phyloP scores from a whole-genome alignment of 306 rosid species.

The Gillenia trifoliata region DNA sequence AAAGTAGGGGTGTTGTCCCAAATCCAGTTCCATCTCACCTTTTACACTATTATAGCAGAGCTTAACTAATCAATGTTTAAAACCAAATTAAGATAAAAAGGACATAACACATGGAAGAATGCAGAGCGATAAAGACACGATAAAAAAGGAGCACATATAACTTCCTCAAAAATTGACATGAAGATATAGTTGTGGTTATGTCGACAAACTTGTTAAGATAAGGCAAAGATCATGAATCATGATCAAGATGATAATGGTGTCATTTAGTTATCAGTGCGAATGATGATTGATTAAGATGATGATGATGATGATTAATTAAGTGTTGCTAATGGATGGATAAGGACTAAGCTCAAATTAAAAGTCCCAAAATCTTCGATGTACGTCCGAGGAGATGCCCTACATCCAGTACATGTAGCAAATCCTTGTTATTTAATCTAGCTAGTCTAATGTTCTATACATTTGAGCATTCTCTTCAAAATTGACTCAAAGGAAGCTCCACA shows the following conservation, averaged over 20 bases:
- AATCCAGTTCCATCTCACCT: conserved; percentile 25
- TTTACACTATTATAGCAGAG: conserved; percentile 14
- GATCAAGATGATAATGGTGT: conserved; percentile 12
- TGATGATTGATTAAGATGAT: not conserved
- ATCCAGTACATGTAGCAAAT: not conserved
- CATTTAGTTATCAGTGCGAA: not conserved
- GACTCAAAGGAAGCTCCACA: not conserved
- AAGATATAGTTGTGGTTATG: not conserved
- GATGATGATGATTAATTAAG: conserved; percentile 3
- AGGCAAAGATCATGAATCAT: conserved; percentile 1
- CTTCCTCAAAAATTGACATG: not conserved
- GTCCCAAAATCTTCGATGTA: not conserved
- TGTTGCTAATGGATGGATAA: conserved; percentile 26
- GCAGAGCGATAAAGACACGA: not conserved
- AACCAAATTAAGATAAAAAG: conserved; percentile 20
- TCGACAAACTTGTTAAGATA: conserved; percentile 26
- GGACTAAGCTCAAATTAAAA: conserved; percentile 7
- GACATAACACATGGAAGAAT: conserved; percentile 9
- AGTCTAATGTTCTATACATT: too few relatives aligned
- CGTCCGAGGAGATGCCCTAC: not conserved
- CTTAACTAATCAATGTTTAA: not conserved
- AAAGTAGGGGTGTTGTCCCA: conserved; percentile 26
- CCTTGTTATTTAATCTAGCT: not conserved
- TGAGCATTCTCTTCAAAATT: not conserved
- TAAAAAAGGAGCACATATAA: not conserved